Conservation (phyloP, 805 yeast species). For the Metschnikowia chrysomelidarum region DNA sequence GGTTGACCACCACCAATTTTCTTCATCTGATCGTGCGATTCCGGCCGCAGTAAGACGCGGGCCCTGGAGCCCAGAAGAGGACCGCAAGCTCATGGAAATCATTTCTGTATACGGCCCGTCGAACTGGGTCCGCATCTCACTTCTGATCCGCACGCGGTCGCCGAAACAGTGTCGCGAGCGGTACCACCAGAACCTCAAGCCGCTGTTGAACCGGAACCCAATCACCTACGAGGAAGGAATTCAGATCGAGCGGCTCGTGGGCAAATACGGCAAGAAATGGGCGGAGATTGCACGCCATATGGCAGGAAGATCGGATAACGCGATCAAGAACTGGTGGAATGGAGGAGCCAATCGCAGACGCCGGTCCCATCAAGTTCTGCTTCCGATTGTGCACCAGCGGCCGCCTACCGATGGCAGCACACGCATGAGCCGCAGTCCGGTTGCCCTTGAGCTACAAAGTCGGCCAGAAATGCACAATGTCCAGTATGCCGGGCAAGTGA, state of each 20-base stretch:
- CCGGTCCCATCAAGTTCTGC: conserved; percentile 34
- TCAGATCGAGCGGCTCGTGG: conserved; percentile 75
- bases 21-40: conserved; percentile 6
- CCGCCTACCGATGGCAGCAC: no score
- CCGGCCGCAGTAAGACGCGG: conserved; percentile 52
- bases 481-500: no score
- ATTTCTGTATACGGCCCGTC: conserved; percentile 73
- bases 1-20: no score
- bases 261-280: conserved; percentile 84
- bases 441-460: no score
- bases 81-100: conserved; percentile 64
- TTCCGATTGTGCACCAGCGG: no score
- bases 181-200: conserved; percentile 88
- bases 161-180: conserved; percentile 93
- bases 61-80: conserved; percentile 90
- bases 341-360: conserved; percentile 87
- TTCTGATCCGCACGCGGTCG: conserved; percentile 68
- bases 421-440: no score
- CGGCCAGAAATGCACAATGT: no score
- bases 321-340: conserved; percentile 95
- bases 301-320: conserved; percentile 86
- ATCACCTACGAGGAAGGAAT: conserved; percentile 83
- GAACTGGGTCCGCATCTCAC: conserved; percentile 87
- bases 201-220: conserved; percentile 76
- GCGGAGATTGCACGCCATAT: conserved; percentile 89